Evolutionary conservation across 116 monocot genomes (phyloP).

Genomic region (Papilionanthe hybrid): DNA sequence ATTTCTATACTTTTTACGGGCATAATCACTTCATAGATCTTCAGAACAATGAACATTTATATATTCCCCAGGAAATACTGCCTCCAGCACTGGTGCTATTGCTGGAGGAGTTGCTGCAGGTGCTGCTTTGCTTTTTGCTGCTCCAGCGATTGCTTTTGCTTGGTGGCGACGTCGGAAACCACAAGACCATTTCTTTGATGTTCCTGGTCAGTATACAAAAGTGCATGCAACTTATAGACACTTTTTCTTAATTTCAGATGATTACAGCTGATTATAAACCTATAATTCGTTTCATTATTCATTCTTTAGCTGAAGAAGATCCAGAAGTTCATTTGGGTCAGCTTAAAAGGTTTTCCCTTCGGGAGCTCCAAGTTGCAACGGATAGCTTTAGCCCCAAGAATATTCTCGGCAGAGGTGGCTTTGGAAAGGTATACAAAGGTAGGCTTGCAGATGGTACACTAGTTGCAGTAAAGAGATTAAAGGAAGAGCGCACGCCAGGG

Average conservation of each 20-base stretch:
- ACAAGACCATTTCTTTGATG: constrained; percentile 90
- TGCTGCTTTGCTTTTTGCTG: constrained; percentile 84
- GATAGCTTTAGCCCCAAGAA: constrained; percentile 78
- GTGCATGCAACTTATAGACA: neutral
- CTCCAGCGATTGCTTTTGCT: constrained; percentile 80
- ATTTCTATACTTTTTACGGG: too few relatives aligned
- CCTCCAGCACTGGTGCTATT: constrained; percentile 68
- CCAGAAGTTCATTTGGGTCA: constrained; percentile 88
- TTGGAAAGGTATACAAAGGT: constrained; percentile 93
- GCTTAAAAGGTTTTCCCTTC: constrained; percentile 82
- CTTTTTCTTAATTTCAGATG: neutral
- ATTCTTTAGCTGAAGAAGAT: constrained; percentile 73
- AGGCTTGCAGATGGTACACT: constrained; percentile 79
- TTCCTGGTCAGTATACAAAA: constrained; percentile 54
- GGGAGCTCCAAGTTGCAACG: constrained; percentile 90
- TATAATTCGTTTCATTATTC: constrained; percentile 8
- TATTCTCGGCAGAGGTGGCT: constrained; percentile 80
- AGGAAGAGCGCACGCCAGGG: constrained; percentile 82
- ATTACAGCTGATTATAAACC: neutral
- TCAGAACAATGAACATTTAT: too few relatives aligned
- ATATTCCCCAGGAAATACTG: constrained; percentile 33
- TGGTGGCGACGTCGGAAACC: constrained; percentile 85
- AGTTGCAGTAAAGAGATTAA: constrained; percentile 83
- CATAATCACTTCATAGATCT: too few relatives aligned
- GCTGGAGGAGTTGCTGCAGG: constrained; percentile 91